Percentiles rank a stretch among this genome's conserved stretches.
phyloP scores from a whole-genome alignment of 768 basidiomycete species.

The Gyrodon lividus region DNA sequence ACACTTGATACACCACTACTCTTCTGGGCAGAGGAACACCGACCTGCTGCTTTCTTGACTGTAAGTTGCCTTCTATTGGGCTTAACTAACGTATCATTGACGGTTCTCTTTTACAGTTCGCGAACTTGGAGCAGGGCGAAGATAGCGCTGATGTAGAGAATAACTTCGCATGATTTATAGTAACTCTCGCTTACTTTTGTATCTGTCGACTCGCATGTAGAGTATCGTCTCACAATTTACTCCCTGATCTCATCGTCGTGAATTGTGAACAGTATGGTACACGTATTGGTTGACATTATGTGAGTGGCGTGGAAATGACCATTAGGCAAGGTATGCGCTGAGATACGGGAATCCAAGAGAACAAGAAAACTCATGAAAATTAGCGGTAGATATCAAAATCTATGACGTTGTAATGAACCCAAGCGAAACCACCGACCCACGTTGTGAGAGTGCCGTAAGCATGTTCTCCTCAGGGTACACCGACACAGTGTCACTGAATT shows the following conservation, averaged over 20 bases:
- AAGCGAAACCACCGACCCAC: constrained; percentile 54
- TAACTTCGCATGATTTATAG: constrained; percentile 69
- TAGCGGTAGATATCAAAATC: constrained; percentile 8
- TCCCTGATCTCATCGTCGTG: background rate
- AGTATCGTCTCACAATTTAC: background rate
- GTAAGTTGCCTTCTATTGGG: constrained; percentile 43
- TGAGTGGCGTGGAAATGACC: background rate
- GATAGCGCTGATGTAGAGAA: constrained; percentile 97
- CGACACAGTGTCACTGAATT: constrained; percentile 4
- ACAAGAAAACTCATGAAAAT: constrained; percentile 18
- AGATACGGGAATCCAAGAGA: background rate
- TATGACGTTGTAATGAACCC: constrained; percentile 46
- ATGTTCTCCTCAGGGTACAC: constrained; percentile 9
- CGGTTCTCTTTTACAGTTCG: constrained; percentile 55
- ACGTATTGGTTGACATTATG: background rate
- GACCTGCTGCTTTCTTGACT: constrained; percentile 91
- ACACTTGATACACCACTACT: constrained; percentile 87
- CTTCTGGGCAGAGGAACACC: constrained; percentile 96
- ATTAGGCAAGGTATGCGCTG: background rate
- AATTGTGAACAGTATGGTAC: background rate
- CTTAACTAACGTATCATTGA: background rate
- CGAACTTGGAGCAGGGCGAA: constrained; percentile 85
- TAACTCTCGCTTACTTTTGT: constrained; percentile 6
- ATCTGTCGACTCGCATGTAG: constrained; percentile 12
- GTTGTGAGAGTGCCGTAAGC: constrained; percentile 42